Conservation (phyloP, 345 rosid species). For the Citrus hindsii region DNA sequence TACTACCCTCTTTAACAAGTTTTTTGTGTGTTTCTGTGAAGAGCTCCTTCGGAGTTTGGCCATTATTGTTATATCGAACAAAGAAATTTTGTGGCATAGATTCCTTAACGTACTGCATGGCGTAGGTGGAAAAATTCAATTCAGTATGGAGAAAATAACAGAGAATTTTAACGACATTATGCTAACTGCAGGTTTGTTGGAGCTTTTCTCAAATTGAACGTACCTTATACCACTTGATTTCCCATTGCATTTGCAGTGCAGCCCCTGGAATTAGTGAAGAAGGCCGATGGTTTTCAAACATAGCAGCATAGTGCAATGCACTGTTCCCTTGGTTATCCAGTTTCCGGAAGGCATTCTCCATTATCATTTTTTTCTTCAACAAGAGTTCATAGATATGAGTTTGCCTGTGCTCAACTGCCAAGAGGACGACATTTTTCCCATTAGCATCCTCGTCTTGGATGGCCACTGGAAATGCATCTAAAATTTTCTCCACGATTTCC, state of each 20-base stretch:
- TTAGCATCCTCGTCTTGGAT: conserved; percentile 11
- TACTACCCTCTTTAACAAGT: conserved; percentile 18
- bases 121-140: not conserved
- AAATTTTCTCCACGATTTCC: conserved; percentile 13
- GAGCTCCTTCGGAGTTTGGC: conserved; percentile 23
- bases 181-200: not conserved
- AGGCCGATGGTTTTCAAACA: conserved; percentile 4
- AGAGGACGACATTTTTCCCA: conserved; percentile 7
- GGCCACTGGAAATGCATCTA: conserved; percentile 14
- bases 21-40: conserved; percentile 16
- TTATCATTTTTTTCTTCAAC: not conserved
- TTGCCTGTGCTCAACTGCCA: conserved; percentile 27
- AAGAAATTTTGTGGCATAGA: conserved; percentile 20
- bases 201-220: not conserved
- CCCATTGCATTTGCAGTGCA: conserved; percentile 34
- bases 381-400: conserved; percentile 7
- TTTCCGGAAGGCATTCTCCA: conserved; percentile 10
- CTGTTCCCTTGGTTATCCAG: conserved; percentile 19
- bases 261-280: conserved; percentile 20
- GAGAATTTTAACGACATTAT: not conserved
- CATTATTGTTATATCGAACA: conserved; percentile 9
- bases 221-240: conserved; percentile 31
- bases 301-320: conserved; percentile 25
- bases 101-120: conserved; percentile 19
- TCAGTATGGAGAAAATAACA: not conserved